Evolutionary conservation across 768 basidiomycete genomes (phyloP).

Genomic region (Russula abietina): DNA sequence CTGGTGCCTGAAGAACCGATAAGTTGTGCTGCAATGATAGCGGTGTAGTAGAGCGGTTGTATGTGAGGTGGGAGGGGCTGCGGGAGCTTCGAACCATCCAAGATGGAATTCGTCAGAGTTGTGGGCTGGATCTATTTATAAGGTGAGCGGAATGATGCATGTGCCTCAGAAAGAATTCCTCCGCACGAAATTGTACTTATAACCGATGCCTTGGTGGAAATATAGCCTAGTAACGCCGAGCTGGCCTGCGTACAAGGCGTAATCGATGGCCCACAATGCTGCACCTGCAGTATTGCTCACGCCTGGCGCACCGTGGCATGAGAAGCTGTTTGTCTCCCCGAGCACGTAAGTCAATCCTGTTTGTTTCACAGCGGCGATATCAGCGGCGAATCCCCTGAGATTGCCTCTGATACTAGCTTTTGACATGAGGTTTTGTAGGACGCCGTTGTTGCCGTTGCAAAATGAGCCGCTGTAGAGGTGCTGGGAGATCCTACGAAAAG

Average conservation of each 20-base stretch:
- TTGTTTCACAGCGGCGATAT: conserved; percentile 45
- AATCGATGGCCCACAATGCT: conserved; percentile 62
- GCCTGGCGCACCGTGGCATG: conserved; percentile 42
- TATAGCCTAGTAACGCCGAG: conserved; percentile 49
- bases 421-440: conserved; percentile 61
- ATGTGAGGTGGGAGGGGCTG: conserved; percentile 51
- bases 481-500: conserved; percentile 44
- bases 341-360: conserved; percentile 51
- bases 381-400: conserved; percentile 44
- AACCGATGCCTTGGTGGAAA: conserved; percentile 66
- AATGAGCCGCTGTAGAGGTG: conserved; percentile 53
- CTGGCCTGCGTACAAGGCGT: conserved; percentile 52
- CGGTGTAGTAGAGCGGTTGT: conserved; percentile 62
- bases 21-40: conserved; percentile 53
- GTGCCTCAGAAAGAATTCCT: no score
- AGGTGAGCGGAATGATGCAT: background rate
- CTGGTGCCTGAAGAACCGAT: conserved; percentile 43
- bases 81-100: conserved; percentile 47
- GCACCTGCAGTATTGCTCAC: conserved; percentile 69
- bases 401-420: conserved; percentile 52
- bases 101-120: conserved; percentile 49
- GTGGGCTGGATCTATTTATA: conserved; percentile 47
- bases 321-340: conserved; percentile 36
- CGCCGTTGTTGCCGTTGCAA: conserved; percentile 46
- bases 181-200: conserved; percentile 59